Conservation (phyloP, 148 eudicot species). For the Fagopyrum tataricum region DNA sequence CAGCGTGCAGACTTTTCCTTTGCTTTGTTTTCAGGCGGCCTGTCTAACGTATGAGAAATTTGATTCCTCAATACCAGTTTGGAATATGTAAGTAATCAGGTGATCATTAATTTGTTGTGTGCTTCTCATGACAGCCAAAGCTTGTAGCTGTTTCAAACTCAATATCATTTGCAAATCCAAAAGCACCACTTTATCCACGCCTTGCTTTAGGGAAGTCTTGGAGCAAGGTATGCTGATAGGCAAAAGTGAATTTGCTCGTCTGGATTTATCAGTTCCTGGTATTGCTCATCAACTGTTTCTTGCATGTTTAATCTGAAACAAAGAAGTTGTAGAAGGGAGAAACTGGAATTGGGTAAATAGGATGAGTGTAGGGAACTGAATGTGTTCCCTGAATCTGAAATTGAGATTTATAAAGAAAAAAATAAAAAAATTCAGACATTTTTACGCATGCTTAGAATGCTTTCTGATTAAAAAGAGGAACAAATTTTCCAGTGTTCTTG, state of each 20-base stretch:
- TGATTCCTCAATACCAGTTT: not conserved
- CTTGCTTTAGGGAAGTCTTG: conserved; percentile 77
- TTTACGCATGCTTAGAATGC: not conserved
- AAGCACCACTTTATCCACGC: conserved; percentile 80
- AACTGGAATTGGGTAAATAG: not conserved
- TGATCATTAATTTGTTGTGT: not conserved
- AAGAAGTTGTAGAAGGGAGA: not conserved
- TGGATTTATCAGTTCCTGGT: not conserved
- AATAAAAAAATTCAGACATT: not conserved
- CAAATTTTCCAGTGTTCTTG: not conserved
- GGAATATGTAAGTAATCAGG: not conserved
- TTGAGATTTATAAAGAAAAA: not conserved
- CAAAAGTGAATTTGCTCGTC: not conserved
- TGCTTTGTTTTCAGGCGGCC: conserved; percentile 78
- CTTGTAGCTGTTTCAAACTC: conserved; percentile 48
- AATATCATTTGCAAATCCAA: conserved; percentile 61
- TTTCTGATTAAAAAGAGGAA: not conserved
- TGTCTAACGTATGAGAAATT: conserved; percentile 13
- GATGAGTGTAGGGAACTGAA: not conserved
- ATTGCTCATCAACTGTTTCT: not conserved
- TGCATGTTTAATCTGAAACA: not conserved
- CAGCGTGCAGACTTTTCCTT: conserved; percentile 96
- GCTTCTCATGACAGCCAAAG: conserved; percentile 45
- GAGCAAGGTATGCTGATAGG: conserved; percentile 50
- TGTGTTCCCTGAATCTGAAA: not conserved